Base-by-base conservation (phyloP, 2,329 filamentous ascomycete species). In the Claviceps africana region DNA sequence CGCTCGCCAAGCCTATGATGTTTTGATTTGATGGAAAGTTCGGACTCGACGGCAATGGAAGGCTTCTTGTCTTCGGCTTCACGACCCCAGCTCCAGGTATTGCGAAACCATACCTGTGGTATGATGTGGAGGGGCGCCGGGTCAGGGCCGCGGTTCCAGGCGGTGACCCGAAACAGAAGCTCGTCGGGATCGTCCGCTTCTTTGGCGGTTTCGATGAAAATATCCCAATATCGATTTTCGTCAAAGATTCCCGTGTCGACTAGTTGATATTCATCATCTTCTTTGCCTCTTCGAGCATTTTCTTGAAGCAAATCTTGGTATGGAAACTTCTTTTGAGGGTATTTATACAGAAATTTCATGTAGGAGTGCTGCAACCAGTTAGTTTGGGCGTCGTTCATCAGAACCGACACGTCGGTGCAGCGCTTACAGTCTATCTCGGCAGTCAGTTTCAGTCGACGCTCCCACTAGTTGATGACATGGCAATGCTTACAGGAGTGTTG, bases 321-420 rank as follows among this genome's bases (percentile, higher is more conserved):
- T 2, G 91, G 93, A 62, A 97, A 97, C 57, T 84, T 82, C 61
- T 78, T 79, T 70, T 97, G 91, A 0, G 93, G 93, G 62, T 96
- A 94, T 70, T 97, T 97, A 79, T 97, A 97, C 59, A 97, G 83
- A 64, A 83, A 94, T 69, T 97, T 97, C 91, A 97, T 97, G 74
- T 97, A 97, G 30, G 91, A 95, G 70, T 96, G 90, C 86, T 90
- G 66, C 31, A 8, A 8, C 39, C 35, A 15, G 56, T 61, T 53
- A 57, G 55, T 15, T 37, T 6, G 11, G 21, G 15, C 13, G 15
- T 52, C 28, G 3, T 17, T 44, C 21, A 44, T 25, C 7, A 22
- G 8, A 17, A 6, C 3, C 22, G n/a, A 43, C 2, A 37, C 35
- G 15, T 37, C 35, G 35, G 17, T 37, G 35, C 15, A 37, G 17